Percentiles rank a stretch among this genome's conserved stretches.
These are phyloP conservation scores for Pseudogymnoascus sp. DNA, from an alignment of 2,329 filamentous ascomycete genomes.

Conservation along the genomic window DNA sequence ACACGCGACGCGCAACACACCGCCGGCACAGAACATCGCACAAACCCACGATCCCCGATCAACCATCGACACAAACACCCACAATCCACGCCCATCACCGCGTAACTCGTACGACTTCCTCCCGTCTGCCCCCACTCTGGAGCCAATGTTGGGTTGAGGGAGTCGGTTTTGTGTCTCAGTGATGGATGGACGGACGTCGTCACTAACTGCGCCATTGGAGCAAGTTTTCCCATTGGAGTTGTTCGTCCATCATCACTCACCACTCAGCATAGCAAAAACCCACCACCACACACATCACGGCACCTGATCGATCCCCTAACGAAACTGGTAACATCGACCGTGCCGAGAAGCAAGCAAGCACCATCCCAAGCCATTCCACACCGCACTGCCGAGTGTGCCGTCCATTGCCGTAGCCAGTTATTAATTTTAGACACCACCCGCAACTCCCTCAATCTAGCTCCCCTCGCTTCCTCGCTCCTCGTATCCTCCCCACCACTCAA, in stretches of 20 bases:
- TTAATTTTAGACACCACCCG: background rate
- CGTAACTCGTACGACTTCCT: background rate
- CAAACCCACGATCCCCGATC: background rate
- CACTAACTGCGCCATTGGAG: background rate
- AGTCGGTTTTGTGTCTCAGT: background rate
- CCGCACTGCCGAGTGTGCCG: background rate
- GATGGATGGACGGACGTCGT: background rate
- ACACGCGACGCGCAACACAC: background rate
- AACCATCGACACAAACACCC: background rate
- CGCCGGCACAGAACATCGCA: background rate
- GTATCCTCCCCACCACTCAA: background rate
- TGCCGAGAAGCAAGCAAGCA: no score
- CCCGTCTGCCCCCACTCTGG: background rate
- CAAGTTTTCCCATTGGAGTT: background rate
- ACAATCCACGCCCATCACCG: background rate
- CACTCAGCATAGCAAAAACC: no score
- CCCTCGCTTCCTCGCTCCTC: background rate
- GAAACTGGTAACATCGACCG: background rate
- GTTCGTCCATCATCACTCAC: no score
- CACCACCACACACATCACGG: no score
- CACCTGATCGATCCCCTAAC: background rate
- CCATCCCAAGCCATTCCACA: background rate
- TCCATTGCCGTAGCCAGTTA: background rate
- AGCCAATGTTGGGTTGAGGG: background rate
- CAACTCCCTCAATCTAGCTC: background rate